phyloP scores from a whole-genome alignment of 192 early-diverging fungal species.

The Kappamyces sp. region DNA sequence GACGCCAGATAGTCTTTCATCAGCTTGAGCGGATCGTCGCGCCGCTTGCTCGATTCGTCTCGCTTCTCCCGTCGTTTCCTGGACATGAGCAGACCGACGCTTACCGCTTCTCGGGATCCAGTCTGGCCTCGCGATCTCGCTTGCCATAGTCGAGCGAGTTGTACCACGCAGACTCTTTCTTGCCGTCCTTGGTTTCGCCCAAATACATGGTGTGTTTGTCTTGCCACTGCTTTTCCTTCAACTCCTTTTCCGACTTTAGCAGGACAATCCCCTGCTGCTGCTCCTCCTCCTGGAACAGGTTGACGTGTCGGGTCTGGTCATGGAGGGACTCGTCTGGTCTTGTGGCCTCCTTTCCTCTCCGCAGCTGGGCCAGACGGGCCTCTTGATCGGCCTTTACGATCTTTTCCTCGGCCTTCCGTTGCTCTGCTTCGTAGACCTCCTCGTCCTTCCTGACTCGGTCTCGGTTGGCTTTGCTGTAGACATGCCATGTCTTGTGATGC shows the following conservation, averaged over 20 bases:
- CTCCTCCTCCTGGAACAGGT: conserved; percentile 8
- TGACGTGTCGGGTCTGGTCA: background rate
- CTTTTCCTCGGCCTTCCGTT: background rate
- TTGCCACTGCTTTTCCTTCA: conserved; percentile 6
- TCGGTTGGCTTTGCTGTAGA: conserved; percentile 8
- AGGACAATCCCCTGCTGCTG: background rate
- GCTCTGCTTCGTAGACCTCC: background rate
- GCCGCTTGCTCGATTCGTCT: conserved; percentile 1
- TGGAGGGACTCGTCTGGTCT: background rate
- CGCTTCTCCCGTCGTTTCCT: conserved; percentile 10
- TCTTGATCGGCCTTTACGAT: conserved; percentile 1
- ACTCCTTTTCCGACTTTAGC: background rate
- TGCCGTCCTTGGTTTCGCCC: conserved; percentile 9
- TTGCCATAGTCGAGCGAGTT: background rate
- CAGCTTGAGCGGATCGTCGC: conserved; percentile 13
- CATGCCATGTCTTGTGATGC: conserved; percentile 15
- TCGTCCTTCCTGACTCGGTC: conserved; percentile 4
- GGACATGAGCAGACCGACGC: background rate
- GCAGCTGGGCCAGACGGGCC: background rate
- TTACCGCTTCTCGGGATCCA: background rate
- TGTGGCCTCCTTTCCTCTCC: background rate
- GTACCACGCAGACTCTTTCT: conserved; percentile 11
- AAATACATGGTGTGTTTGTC: conserved; percentile 10
- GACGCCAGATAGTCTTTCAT: too few relatives aligned
- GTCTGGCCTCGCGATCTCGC: background rate